These are phyloP conservation scores for Tetraselmis striata DNA, from an alignment of 139 green algal species.

Conservation along the genomic window DNA sequence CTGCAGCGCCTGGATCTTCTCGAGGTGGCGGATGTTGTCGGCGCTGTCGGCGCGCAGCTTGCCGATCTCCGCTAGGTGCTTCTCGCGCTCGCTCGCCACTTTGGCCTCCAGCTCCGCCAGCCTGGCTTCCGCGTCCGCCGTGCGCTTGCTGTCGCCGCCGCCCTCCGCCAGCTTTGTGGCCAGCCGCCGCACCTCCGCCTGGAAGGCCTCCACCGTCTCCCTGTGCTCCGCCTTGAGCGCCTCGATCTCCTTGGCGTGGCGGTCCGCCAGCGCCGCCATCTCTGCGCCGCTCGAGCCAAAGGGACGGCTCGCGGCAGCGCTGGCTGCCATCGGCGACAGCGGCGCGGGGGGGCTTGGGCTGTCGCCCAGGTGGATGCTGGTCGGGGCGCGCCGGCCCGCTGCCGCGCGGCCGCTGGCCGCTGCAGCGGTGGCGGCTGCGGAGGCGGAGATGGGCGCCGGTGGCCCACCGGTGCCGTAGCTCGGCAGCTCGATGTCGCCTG, in stretches of 20 bases:
- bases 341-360: neutral
- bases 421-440: neutral
- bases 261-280: neutral
- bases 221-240: neutral
- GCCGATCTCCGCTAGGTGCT: neutral
- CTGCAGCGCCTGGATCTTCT: neutral
- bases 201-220: neutral
- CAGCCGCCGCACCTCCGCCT: neutral
- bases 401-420: neutral
- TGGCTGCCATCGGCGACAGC: neutral
- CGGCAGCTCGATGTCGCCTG: neutral
- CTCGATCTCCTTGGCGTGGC: neutral
- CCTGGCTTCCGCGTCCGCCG: neutral
- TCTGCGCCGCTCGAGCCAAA: neutral
- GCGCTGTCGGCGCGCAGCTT: neutral
- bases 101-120: neutral
- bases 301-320: too few species aligned
- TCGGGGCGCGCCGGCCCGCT: neutral
- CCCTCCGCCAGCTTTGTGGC: neutral
- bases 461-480: neutral
- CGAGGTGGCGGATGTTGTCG: neutral
- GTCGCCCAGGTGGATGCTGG: neutral
- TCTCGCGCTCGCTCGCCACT: neutral
- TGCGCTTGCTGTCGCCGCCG: neutral
- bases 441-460: neutral